These are phyloP conservation scores for Xylariaceae sp. DNA, from an alignment of 2,329 filamentous ascomycete species.

Conservation along the genomic window DNA sequence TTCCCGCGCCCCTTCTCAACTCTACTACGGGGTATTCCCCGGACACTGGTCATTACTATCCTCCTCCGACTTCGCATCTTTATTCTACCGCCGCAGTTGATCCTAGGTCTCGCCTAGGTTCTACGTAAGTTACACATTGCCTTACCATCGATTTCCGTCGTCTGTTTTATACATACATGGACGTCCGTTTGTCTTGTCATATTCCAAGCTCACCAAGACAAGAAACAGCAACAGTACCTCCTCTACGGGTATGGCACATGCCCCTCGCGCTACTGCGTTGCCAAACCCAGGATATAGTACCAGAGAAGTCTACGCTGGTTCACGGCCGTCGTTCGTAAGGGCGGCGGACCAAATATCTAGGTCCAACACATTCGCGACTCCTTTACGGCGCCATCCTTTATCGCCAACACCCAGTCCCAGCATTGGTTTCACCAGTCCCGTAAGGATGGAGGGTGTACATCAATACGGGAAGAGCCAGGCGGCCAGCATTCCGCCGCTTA, in stretches of 20 bases:
- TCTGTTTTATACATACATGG: conserved; percentile 2
- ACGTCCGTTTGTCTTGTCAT: conserved; percentile 2
- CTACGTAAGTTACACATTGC: conserved; percentile 44
- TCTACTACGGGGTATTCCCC: conserved; percentile 45
- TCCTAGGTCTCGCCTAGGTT: conserved; percentile 49
- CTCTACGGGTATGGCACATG: conserved; percentile 54
- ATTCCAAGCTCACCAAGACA: conserved; percentile 34
- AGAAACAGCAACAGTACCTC: conserved; percentile 44
- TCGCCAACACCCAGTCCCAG: conserved; percentile 49
- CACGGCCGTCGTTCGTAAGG: conserved; percentile 47
- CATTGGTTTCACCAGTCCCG: conserved; percentile 39
- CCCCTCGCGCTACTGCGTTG: conserved; percentile 48
- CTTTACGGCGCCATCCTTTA: conserved; percentile 47
- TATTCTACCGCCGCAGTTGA: conserved; percentile 43
- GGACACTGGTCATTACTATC: conserved; percentile 44
- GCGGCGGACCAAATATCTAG: conserved; percentile 45
- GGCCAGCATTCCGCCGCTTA: conserved; percentile 48
- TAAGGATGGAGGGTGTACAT: conserved; percentile 46
- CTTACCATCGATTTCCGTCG: not conserved
- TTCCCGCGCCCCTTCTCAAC: conserved; percentile 45
- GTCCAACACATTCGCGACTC: conserved; percentile 46
- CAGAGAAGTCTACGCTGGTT: conserved; percentile 49
- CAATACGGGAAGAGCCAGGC: conserved; percentile 40
- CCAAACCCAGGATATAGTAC: conserved; percentile 47
- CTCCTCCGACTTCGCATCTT: conserved; percentile 31